phyloP scores from a whole-genome alignment of 805 yeast species.

The Middelhovenomyces tepae region DNA sequence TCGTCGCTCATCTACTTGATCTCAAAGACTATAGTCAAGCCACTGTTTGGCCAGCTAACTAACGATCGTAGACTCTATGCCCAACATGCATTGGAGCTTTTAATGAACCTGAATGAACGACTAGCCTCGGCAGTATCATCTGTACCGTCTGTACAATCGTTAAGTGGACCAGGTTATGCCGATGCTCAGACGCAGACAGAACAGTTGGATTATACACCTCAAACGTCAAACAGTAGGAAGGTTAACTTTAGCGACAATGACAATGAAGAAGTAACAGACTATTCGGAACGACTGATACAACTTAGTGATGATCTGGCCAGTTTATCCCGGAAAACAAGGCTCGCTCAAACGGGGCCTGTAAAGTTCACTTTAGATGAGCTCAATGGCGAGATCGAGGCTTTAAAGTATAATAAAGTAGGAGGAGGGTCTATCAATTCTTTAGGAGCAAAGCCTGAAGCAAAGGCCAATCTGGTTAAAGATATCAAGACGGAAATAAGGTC shows the following conservation, averaged over 20 bases:
- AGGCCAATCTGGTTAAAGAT: conserved; percentile 7
- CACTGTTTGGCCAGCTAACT: conserved; percentile 26
- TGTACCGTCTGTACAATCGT: conserved; percentile 15
- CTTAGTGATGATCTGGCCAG: conserved; percentile 5
- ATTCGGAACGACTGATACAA: neutral
- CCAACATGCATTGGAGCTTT: conserved; percentile 19
- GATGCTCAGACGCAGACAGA: conserved; percentile 23
- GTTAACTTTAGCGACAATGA: conserved; percentile 4
- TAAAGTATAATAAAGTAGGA: conserved; percentile 1
- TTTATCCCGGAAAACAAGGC: conserved; percentile 1
- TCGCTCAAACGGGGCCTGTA: conserved; percentile 7
- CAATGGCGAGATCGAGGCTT: conserved; percentile 4
- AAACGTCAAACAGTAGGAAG: neutral
- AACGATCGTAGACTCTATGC: conserved; percentile 25
- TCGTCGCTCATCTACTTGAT: conserved; percentile 22
- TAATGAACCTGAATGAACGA: conserved; percentile 18
- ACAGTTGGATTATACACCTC: neutral
- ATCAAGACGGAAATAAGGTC: conserved; percentile 19
- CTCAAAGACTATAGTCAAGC: conserved; percentile 25
- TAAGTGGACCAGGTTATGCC: conserved; percentile 13
- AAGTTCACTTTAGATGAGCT: conserved; percentile 11
- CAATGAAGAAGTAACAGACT: conserved; percentile 4
- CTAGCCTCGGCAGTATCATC: conserved; percentile 15
- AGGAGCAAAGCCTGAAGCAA: neutral
- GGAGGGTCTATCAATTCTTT: conserved; percentile 2